Evolutionary conservation across 352 stramenopile genomes (phyloP).

Genomic region (Hyaloperonospora arabidopsidis): DNA sequence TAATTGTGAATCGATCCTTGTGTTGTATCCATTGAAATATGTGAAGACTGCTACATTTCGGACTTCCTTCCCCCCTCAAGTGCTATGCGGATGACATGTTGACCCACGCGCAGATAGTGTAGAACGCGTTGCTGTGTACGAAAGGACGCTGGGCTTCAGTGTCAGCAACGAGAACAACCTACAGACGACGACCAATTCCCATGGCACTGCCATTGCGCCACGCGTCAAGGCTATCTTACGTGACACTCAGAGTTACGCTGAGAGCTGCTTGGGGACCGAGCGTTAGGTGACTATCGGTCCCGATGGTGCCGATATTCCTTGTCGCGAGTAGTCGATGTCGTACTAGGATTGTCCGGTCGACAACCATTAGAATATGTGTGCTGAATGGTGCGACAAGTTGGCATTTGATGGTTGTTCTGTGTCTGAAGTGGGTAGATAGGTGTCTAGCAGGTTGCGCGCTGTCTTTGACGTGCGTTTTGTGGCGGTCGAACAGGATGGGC

Average conservation of each 20-base stretch:
- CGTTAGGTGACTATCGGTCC: slow-evolving; percentile 58
- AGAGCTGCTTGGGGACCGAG: slow-evolving; percentile 27
- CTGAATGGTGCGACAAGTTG: no score
- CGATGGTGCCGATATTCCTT: slow-evolving; percentile 52
- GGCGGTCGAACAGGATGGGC: slow-evolving; percentile 22
- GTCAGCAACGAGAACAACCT: slow-evolving; percentile 59
- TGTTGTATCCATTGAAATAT: slow-evolving; percentile 20
- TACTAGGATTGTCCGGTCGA: slow-evolving; percentile 55
- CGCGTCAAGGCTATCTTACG: slow-evolving; percentile 56
- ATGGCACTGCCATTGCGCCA: slow-evolving; percentile 27
- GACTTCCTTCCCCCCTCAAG: slow-evolving; percentile 33
- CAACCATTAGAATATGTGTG: slow-evolving; percentile 14
- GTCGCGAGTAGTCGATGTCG: slow-evolving; percentile 41
- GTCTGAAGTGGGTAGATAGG: no score
- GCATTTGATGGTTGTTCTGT: no score
- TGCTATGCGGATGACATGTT: slow-evolving; percentile 55
- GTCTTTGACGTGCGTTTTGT: neutral
- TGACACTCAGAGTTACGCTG: slow-evolving; percentile 23
- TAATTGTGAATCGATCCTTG: no score
- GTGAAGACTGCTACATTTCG: slow-evolving; percentile 45
- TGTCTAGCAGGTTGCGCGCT: neutral
- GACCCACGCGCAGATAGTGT: slow-evolving; percentile 50
- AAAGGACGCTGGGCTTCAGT: slow-evolving; percentile 61
- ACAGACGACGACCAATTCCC: slow-evolving; percentile 21
- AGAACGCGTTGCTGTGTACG: slow-evolving; percentile 68